phyloP scores from a whole-genome alignment of 2,329 filamentous ascomycete species.

The Aspergillus awamori region DNA sequence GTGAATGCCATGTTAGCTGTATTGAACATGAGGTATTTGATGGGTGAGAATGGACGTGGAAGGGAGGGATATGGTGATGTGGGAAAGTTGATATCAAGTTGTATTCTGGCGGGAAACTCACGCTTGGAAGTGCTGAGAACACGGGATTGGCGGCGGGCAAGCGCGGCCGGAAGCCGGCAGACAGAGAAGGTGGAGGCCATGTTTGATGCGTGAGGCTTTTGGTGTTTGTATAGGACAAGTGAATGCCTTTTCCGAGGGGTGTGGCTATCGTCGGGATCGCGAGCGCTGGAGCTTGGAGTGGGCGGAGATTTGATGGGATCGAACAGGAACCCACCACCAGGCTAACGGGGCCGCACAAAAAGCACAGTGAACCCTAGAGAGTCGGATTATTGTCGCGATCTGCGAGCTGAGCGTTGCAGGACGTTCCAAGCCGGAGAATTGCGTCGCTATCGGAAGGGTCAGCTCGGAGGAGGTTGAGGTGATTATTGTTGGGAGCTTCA shows the following conservation, averaged over 20 bases:
- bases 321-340: slow-evolving; percentile 33
- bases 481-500: slow-evolving; percentile 39
- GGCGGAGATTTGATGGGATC: slow-evolving; percentile 23
- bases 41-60: background rate
- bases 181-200: slow-evolving; percentile 41
- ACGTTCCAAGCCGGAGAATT: slow-evolving; percentile 24
- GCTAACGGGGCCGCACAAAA: slow-evolving; percentile 20
- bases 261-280: slow-evolving; percentile 3
- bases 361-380: slow-evolving; percentile 17
- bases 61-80: background rate
- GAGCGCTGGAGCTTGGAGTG: slow-evolving; percentile 17
- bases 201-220: slow-evolving; percentile 13
- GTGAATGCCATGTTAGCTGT: background rate
- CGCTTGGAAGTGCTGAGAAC: slow-evolving; percentile 35
- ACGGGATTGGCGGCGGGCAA: slow-evolving; percentile 40
- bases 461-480: slow-evolving; percentile 37
- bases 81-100: slow-evolving; percentile 6
- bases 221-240: background rate
- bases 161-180: slow-evolving; percentile 37
- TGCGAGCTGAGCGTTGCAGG: slow-evolving; percentile 13
- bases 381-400: slow-evolving; percentile 14
- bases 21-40: slow-evolving; percentile 15
- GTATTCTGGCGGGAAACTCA: slow-evolving; percentile 30
- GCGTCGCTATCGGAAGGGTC: slow-evolving; percentile 16
- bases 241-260: slow-evolving; percentile 2